These are phyloP conservation scores for Pseudozyma sp. DNA, from an alignment of 1,284 basidiomycete genomes.

Conservation along the genomic window DNA sequence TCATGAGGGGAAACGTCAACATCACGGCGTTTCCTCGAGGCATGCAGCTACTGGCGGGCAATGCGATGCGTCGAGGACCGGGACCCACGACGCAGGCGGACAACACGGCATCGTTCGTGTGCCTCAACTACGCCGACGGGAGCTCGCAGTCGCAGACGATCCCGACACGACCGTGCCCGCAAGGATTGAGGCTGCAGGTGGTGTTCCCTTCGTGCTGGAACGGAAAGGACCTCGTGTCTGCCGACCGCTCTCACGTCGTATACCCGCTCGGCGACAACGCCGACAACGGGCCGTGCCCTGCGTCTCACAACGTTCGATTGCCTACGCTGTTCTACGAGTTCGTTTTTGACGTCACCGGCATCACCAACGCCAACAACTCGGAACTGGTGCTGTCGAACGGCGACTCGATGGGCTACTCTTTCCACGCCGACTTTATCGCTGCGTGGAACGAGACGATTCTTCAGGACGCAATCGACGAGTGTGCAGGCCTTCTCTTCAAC, in stretches of 20 bases:
- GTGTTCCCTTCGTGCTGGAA: constrained; percentile 74
- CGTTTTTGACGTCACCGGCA: constrained; percentile 19
- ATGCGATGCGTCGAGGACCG: constrained; percentile 46
- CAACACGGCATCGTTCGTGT: constrained; percentile 70
- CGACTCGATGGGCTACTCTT: constrained; percentile 68
- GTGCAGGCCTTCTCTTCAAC: constrained; percentile 70
- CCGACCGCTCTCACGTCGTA: constrained; percentile 70
- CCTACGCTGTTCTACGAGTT: constrained; percentile 73
- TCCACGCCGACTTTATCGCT: constrained; percentile 73
- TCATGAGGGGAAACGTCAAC: constrained; percentile 50
- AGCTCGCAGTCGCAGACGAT: constrained; percentile 46
- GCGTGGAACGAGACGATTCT: constrained; percentile 69
- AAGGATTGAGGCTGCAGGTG: constrained; percentile 70
- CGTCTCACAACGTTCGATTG: constrained; percentile 71
- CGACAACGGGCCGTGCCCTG: constrained; percentile 72
- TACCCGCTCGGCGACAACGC: constrained; percentile 64
- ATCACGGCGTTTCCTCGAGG: constrained; percentile 70
- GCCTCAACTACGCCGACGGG: constrained; percentile 68
- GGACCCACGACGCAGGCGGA: constrained; percentile 46
- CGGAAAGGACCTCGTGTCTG: constrained; percentile 71
- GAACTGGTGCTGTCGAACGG: constrained; percentile 49
- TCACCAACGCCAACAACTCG: constrained; percentile 24
- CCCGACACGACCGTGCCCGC: constrained; percentile 48
- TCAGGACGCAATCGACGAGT: constrained; percentile 73
- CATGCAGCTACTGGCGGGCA: constrained; percentile 70